Evolutionary conservation across 2,329 filamentous ascomycete species (phyloP), one percentile per base, ranked within the genome.

Genomic region (Colletotrichum sojae): DNA sequence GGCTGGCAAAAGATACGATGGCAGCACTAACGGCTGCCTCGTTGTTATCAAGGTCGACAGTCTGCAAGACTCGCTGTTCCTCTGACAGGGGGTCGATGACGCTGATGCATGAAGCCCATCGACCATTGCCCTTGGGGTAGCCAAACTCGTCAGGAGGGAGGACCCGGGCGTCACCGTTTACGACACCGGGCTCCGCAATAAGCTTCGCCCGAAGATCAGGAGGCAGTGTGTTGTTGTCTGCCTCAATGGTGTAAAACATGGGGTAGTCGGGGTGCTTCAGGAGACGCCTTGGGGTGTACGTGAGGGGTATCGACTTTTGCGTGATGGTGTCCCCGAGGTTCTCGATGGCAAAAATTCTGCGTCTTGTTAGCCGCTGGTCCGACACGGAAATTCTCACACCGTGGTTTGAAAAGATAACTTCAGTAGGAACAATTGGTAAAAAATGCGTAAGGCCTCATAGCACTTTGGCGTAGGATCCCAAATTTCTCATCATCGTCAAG

Each of bases 371-470:
- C 70, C 75, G 63, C 18, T 51, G 48, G 66, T 56, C 49, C 45
- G 20, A 63, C 73, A 49, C 72, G 69, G 56, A 46, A 36, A 1
- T 54, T 13, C 25, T 31, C 12, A 64, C 22, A 18, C 46, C 48
- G 49, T 13, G 40, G 40, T 18, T 48, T 27, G 8, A 58, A 46
- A 49, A 74, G 70, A 58, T 69, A 71, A 71, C 83, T 79, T 97
- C 94, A 97, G 94, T 90, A 97, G 94, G 94, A 97, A 97, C 94
- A 97, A 97, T 97, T 97, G 94, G 85, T 84, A 85, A 85, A 36
- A 82, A 86, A 83, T 82, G 81, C 79, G 81, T 85, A 82, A 80
- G 75, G 76, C 86, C 87, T 90, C 87, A 89, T 85, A 69, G 85
- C 86, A 77, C 76, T 71, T 72, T 75, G 80, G 86, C 86, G 73